phyloP scores from a whole-genome alignment of 495 filamentous ascomycete genomes.

The Saxophila tyrrhenica region DNA sequence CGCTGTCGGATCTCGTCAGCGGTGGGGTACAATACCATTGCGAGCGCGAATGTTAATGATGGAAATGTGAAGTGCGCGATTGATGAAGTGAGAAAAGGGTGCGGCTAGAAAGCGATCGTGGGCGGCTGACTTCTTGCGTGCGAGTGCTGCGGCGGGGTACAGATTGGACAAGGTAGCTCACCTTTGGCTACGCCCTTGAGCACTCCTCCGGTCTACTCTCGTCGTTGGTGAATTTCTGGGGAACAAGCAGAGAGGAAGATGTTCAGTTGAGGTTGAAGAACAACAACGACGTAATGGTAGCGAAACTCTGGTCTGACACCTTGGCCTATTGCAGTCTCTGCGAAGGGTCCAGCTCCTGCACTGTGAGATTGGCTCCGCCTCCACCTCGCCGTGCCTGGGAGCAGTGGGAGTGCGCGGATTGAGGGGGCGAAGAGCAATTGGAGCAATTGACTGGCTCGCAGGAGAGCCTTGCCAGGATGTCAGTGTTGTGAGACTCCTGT shows the following conservation, averaged over 20 bases:
- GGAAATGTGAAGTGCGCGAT: neutral
- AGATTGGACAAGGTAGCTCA: neutral
- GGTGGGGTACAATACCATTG: conserved; percentile 7
- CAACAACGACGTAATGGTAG: neutral
- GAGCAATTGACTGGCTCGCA: neutral
- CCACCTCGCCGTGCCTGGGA: too few species aligned
- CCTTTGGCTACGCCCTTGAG: neutral
- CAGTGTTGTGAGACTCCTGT: neutral
- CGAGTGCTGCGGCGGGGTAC: neutral
- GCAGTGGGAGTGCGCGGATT: neutral
- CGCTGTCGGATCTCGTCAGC: conserved; percentile 10
- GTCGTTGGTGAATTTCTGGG: too few species aligned
- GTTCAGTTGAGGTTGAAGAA: neutral
- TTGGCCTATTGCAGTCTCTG: neutral
- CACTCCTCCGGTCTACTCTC: too few species aligned
- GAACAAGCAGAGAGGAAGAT: neutral
- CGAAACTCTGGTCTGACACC: neutral
- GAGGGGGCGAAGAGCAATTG: neutral
- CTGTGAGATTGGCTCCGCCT: too few species aligned
- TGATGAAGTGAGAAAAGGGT: neutral
- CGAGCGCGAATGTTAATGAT: neutral
- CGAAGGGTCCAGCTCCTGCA: too few species aligned
- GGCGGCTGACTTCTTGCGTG: neutral
- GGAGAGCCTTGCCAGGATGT: neutral
- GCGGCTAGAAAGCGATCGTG: neutral